Percentiles rank a stretch among this genome's conserved stretches.
Conservation (phyloP, 176 grass and related monocot genomes). For the Ensete ventricosum region DNA sequence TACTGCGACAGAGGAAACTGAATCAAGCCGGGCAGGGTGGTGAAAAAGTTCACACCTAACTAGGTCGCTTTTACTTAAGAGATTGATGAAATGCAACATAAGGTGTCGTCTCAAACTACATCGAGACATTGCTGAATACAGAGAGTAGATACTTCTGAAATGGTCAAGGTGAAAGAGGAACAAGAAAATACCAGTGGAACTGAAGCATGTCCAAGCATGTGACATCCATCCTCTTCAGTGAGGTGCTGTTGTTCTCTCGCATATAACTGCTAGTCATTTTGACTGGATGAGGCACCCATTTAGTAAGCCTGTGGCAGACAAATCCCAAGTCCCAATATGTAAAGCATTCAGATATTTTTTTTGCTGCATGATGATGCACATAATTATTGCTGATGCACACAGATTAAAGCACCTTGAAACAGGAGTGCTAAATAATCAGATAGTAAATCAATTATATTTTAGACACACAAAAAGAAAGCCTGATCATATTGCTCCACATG, state of each 20-base stretch:
- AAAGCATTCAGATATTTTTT: neutral
- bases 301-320: constrained; percentile 43
- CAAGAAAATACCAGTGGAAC: constrained; percentile 64
- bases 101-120: neutral
- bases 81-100: neutral
- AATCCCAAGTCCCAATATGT: neutral
- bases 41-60: neutral
- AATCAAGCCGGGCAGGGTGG: neutral
- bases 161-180: neutral
- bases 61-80: neutral
- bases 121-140: neutral
- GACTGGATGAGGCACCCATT: constrained; percentile 83
- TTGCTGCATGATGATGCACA: neutral
- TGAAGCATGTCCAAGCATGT: constrained; percentile 82
- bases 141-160: neutral
- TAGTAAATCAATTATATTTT: neutral
- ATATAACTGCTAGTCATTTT: constrained; percentile 83
- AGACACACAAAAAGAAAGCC: neutral
- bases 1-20: neutral
- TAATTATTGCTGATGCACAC: no score
- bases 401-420: no score
- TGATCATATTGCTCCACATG: neutral
- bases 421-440: neutral
- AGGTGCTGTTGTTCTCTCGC: constrained; percentile 69
- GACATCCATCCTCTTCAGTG: constrained; percentile 83